A percentile compares a stretch with the other conserved stretches of the same genome.
Conservation (phyloP, 768 basidiomycete genomes). For the Kwoniella dejecticola region DNA sequence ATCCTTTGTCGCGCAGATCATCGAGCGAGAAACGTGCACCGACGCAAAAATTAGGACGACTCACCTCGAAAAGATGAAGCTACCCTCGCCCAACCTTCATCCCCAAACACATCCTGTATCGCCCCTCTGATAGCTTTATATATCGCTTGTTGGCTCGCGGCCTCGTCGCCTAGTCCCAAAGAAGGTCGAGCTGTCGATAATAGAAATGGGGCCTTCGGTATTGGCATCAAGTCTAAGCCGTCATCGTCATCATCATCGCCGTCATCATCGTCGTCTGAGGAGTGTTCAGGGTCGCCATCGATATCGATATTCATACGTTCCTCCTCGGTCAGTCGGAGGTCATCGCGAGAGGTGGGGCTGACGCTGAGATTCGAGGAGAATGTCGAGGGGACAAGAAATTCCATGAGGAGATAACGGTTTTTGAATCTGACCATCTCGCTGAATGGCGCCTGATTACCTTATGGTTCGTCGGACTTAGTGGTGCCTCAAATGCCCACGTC, state of each 20-base stretch:
- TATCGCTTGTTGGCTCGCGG: slow-evolving; percentile 54
- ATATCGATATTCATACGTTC: neutral
- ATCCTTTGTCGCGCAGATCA: no score
- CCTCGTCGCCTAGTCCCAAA: slow-evolving; percentile 35
- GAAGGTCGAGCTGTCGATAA: slow-evolving; percentile 28
- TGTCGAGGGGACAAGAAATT: slow-evolving; percentile 65
- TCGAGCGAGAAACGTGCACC: no score
- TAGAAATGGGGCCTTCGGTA: slow-evolving; percentile 37
- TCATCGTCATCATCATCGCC: slow-evolving; percentile 35
- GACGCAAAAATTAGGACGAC: slow-evolving; percentile 39
- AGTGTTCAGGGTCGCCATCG: neutral
- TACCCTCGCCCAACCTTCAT: slow-evolving; percentile 81
- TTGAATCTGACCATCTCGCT: slow-evolving; percentile 75
- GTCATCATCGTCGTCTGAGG: slow-evolving; percentile 7
- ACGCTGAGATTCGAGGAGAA: slow-evolving; percentile 19
- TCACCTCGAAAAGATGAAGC: slow-evolving; percentile 70
- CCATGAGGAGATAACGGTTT: slow-evolving; percentile 88
- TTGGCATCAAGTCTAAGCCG: slow-evolving; percentile 14
- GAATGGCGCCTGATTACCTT: no score
- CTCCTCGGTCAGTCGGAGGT: neutral
- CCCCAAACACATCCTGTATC: slow-evolving; percentile 73
- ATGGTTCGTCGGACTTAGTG: no score
- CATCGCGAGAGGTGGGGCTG: no score
- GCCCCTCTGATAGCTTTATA: slow-evolving; percentile 71
- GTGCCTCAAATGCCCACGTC: no score